These are phyloP conservation scores for Saururus chinensis DNA, from an alignment of 164 flowering plant genomes.

Conservation along the genomic window DNA sequence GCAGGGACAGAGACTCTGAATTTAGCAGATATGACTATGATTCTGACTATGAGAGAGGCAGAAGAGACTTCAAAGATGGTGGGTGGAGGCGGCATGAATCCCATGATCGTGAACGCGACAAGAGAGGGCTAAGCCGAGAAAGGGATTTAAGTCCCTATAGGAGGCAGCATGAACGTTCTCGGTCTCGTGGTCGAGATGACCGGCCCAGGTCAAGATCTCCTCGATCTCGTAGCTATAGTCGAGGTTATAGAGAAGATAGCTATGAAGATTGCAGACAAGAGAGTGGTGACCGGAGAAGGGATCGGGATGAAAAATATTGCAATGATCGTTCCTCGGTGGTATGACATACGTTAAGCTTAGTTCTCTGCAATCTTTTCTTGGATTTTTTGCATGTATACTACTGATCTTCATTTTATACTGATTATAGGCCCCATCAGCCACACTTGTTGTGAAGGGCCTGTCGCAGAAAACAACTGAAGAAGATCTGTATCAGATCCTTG, in stretches of 20 bases:
- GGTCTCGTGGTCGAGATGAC: conserved; percentile 70
- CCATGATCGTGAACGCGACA: conserved; percentile 64
- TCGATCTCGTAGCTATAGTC: conserved; percentile 62
- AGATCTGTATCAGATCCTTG: conserved; percentile 87
- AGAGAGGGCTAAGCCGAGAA: conserved; percentile 54
- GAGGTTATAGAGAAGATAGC: conserved; percentile 80
- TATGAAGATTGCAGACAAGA: conserved; percentile 69
- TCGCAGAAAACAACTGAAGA: conserved; percentile 94
- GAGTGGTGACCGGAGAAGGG: conserved; percentile 61
- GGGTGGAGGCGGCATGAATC: conserved; percentile 73
- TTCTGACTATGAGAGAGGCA: conserved; percentile 78
- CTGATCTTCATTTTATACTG: background rate
- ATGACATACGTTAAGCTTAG: conserved; percentile 11
- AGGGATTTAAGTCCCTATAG: conserved; percentile 67
- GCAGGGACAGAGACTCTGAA: conserved; percentile 83
- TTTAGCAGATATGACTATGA: conserved; percentile 68
- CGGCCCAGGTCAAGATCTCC: conserved; percentile 84
- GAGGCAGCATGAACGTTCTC: conserved; percentile 51
- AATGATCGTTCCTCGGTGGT: conserved; percentile 66
- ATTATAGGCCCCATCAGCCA: conserved; percentile 82
- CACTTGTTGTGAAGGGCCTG: conserved; percentile 95
- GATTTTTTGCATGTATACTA: background rate
- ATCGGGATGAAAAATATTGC: conserved; percentile 68
- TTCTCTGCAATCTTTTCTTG: background rate
- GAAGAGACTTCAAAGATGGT: conserved; percentile 41